Evolutionary conservation across 352 stramenopile genomes (phyloP), one percentile per base, ranked within the genome.

Genomic region (Elongisporangium undulatum): DNA sequence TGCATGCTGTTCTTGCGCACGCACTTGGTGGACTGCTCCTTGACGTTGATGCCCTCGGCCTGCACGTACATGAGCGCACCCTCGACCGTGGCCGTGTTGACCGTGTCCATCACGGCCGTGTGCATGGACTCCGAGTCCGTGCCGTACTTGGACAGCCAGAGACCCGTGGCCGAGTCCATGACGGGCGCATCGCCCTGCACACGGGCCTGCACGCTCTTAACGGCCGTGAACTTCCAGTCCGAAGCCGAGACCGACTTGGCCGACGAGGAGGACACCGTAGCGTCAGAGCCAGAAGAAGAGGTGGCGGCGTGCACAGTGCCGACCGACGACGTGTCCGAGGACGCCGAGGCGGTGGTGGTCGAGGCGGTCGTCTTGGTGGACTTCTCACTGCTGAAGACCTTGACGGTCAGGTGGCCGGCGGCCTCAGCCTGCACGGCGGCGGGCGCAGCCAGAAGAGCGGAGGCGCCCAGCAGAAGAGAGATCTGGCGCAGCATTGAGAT

Each of bases 1-100:
- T 77, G 62, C 66, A 91, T 89, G 16, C 83, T 73, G 68, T 89
- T 88, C 68, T 89, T 92, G 59, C 76, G 79, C 41, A 79, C 26
- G 56, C 79, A 90, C 41, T 69, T 72, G 55, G 79, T 69, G 52
- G 63, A 75, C 55, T 82, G 68, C 50, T 83, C 69, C 19, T 78
- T 70, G 26, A 72, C 57, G 63, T 85, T 84, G 67, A 90, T 87
- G 16, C 77, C 72, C 58, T 90, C 77, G 20, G 77, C 71, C 64
- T 90, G 80, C 53, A 87, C 69, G 65, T 75, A 90, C 80, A 86
- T 85, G 49, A 90, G 63, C 19, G 74, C 77, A 19, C 80, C 80
- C 64, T 90, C 80, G 23, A 90, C 74, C 2, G 63, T 77, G 7
- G 74, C 74, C 59, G 68, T 84, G 73, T 87, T 89, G 63, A 88